phyloP scores from a whole-genome alignment of 2,329 filamentous ascomycete species.

The Teratosphaeria destructans region DNA sequence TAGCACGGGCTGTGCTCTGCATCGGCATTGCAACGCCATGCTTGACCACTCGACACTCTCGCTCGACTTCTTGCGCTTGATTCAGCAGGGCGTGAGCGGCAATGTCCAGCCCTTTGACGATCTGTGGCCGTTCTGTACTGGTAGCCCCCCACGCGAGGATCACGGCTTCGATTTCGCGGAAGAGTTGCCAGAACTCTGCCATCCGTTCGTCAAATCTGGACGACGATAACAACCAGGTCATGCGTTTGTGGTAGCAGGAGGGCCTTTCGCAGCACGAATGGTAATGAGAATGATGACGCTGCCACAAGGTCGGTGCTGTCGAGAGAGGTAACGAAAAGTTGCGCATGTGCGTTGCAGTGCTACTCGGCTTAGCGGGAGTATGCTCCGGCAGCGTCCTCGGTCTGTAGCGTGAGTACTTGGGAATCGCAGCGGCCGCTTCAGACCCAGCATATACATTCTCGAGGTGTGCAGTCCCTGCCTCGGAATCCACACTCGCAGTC shows the following conservation, averaged over 20 bases:
- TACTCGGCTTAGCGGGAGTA: background rate
- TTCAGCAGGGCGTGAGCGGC: background rate
- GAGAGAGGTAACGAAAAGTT: background rate
- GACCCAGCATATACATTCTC: background rate
- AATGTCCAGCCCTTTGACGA: background rate
- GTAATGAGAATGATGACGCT: background rate
- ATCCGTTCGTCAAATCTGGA: background rate
- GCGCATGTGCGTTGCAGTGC: background rate
- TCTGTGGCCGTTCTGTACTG: background rate
- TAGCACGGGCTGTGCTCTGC: background rate
- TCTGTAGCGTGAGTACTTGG: background rate
- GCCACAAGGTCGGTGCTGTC: background rate
- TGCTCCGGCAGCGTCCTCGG: background rate
- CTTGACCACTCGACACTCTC: background rate
- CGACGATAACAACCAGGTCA: background rate
- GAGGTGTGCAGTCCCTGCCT: background rate
- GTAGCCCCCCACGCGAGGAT: background rate
- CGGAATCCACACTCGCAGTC: background rate
- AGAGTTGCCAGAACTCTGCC: background rate
- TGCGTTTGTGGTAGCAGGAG: background rate
- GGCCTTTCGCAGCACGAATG: background rate
- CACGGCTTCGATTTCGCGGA: background rate
- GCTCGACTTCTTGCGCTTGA: background rate
- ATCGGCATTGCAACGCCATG: background rate
- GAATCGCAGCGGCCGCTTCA: background rate